phyloP scores from a whole-genome alignment of 208 protist genomes.

The Naegleria gruberi region DNA sequence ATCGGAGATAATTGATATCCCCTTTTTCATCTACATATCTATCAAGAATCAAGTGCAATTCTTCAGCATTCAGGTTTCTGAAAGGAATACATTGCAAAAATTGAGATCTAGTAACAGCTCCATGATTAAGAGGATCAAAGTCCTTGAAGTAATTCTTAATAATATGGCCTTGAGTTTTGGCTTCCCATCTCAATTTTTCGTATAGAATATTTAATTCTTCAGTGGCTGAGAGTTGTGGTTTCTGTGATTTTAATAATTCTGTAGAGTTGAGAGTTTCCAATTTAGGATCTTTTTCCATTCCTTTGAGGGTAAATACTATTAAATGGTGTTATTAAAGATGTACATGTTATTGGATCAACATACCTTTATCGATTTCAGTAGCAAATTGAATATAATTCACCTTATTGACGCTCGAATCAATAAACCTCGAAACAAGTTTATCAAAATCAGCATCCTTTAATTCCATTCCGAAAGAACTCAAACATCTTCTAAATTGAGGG shows the following conservation, averaged over 20 bases:
- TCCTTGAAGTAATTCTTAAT: slow-evolving; percentile 12
- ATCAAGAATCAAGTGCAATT: not conserved
- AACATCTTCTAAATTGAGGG: slow-evolving; percentile 54
- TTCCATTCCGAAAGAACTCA: slow-evolving; percentile 53
- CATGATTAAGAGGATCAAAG: not conserved
- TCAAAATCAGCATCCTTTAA: slow-evolving; percentile 29
- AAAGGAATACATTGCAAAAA: slow-evolving; percentile 16
- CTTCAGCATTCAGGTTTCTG: not conserved
- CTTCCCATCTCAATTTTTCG: not conserved
- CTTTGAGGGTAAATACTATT: not conserved
- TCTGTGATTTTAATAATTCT: not conserved
- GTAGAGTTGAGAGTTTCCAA: too few species aligned
- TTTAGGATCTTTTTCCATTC: not conserved
- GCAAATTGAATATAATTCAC: slow-evolving; percentile 1
- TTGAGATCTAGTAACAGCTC: not conserved
- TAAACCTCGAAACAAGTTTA: not conserved
- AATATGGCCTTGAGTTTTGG: not conserved
- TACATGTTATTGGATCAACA: not conserved
- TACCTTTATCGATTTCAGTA: not conserved
- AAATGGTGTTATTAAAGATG: too few species aligned
- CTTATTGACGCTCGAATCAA: not conserved
- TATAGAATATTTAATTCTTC: not conserved
- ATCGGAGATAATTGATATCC: not conserved
- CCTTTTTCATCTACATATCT: not conserved
- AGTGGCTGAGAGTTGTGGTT: not conserved